Evolutionary conservation across 371 early-diverging fungal species (phyloP), one percentile per base, ranked within the genome.

Genomic region (Mortierella sp.): DNA sequence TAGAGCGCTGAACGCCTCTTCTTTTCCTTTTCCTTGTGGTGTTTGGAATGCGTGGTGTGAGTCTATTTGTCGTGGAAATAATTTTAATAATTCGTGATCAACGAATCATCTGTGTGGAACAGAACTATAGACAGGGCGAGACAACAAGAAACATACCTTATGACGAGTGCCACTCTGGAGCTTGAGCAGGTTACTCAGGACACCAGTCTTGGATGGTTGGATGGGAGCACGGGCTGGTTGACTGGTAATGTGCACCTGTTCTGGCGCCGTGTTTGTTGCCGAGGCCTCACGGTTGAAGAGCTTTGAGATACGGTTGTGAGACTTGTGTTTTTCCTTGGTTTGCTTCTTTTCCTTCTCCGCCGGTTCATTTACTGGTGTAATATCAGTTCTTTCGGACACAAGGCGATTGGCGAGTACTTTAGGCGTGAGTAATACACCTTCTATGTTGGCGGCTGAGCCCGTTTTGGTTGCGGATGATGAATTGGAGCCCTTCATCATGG

Each of bases 131-230:
- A 62, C 41, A 2, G 53, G 15, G 28, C 10, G 16, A 13, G 45
- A 13, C 16, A 63, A 60, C 24, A 43, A 43, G 10, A 0, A 63
- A 60, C 24, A 21, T 62, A 80, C 81, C 81, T 80, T 80, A 1
- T 63, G 76, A 24, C 70, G 83, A 50, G 21, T 21, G 24, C 21
- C 53, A 40, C 67, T 60, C 24, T 83, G 78, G 3, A 89, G 80
- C 63, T 85, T 87, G 8, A 89, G 53, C 6, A 89, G 58, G 66
- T 89, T 87, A 59, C 88, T 84, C 7, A 89, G 65, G 15, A 89
- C 84, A 70, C 89, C 89, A 4, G 80, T 79, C 67, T 76, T 76
- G 60, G 85, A 86, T 2, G 87, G 85, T 57, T 83, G 83, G 45
- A 65, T 21, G n/a, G 43, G 41, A 15, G 48, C 22, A 52, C 63